Percentiles rank a stretch among this genome's conserved stretches.
phyloP scores from a whole-genome alignment of 257 asterid species.

The Striga asiatica region DNA sequence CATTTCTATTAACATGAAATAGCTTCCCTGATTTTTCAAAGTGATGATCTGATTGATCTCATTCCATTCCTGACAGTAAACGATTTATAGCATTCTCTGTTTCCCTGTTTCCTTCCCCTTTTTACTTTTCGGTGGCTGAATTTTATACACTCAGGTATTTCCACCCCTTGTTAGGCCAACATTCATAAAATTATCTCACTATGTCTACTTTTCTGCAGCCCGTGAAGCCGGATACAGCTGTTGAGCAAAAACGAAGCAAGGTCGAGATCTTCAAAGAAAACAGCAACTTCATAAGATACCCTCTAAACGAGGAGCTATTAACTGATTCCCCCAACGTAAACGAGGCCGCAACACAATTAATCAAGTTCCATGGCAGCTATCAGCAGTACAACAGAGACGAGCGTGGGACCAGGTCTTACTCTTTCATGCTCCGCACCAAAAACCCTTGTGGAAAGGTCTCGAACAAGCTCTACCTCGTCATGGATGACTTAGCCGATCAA shows the following conservation, averaged over 20 bases:
- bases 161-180: too few relatives aligned
- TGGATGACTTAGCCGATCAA: constrained; percentile 96
- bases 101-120: neutral
- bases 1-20: too few relatives aligned
- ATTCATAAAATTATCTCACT: too few relatives aligned
- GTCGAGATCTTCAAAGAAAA: constrained; percentile 91
- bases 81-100: neutral
- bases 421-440: constrained; percentile 94
- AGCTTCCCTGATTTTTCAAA: too few relatives aligned
- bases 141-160: too few relatives aligned
- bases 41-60: neutral
- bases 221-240: constrained; percentile 52
- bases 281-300: constrained; percentile 84
- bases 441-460: constrained; percentile 96
- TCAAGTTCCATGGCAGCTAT: constrained; percentile 98
- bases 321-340: constrained; percentile 72
- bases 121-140: neutral
- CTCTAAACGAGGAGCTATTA: constrained; percentile 78
- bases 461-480: constrained; percentile 66
- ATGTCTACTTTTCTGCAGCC: constrained; percentile 63
- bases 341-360: constrained; percentile 82
- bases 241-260: constrained; percentile 74
- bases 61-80: neutral
- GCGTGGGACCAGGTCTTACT: constrained; percentile 72
- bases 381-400: constrained; percentile 91